phyloP scores from a whole-genome alignment of 106 monocot genomes.

The Dactylorhiza incarnata region DNA sequence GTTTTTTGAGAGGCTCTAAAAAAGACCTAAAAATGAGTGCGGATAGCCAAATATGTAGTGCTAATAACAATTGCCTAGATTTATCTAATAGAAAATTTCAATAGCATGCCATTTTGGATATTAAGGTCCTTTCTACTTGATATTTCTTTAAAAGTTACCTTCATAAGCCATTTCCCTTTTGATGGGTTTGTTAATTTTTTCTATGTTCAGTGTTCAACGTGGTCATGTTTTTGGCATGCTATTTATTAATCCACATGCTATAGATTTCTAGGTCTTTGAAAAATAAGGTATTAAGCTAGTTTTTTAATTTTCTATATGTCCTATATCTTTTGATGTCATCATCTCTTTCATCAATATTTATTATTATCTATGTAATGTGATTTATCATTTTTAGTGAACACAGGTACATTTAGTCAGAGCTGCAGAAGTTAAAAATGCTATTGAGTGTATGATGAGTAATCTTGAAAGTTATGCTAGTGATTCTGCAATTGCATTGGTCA shows the following conservation, averaged over 20 bases:
- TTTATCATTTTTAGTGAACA: constrained; percentile 52
- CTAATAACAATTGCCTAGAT: no score
- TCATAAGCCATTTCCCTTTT: not conserved
- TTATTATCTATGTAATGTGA: constrained; percentile 22
- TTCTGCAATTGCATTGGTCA: constrained; percentile 28
- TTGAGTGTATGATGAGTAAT: constrained; percentile 89
- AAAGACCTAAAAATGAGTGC: no score
- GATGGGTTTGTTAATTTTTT: not conserved
- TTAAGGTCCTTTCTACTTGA: not conserved
- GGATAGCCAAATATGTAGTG: no score
- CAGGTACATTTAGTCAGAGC: constrained; percentile 90
- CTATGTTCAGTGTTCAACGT: not conserved
- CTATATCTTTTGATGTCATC: constrained; percentile 1
- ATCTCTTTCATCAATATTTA: constrained; percentile 1
- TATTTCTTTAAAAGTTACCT: no score
- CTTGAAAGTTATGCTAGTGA: constrained; percentile 68
- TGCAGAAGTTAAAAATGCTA: constrained; percentile 89
- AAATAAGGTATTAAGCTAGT: not conserved
- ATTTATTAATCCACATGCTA: not conserved
- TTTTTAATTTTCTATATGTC: not conserved
- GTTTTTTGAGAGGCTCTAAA: no score
- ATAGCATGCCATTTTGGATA: not conserved
- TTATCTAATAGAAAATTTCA: not conserved
- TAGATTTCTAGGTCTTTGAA: not conserved
- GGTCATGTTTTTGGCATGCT: not conserved